Percentiles rank a stretch among this genome's conserved stretches.
phyloP scores from a whole-genome alignment of 257 asterid genomes.

The Scutellaria minor region DNA sequence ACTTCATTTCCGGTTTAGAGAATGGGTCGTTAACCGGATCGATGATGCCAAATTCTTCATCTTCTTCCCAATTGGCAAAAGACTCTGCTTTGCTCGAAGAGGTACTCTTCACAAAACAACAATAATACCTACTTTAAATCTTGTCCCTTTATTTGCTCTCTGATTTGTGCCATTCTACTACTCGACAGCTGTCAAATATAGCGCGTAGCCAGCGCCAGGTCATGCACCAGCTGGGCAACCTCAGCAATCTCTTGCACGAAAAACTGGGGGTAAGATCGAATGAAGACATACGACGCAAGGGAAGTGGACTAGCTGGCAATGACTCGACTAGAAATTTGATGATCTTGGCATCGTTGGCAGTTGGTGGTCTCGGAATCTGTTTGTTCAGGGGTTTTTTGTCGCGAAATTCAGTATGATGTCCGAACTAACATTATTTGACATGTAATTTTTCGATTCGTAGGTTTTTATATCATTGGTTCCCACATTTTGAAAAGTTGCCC shows the following conservation, averaged over 20 bases:
- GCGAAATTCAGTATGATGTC: slow-evolving; percentile 31
- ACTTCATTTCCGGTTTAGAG: slow-evolving; percentile 79
- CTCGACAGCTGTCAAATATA: slow-evolving; percentile 61
- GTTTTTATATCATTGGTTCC: slow-evolving; percentile 24
- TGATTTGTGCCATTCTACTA: slow-evolving; percentile 1
- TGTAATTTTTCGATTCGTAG: slow-evolving; percentile 31
- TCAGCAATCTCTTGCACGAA: slow-evolving; percentile 58
- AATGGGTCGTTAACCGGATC: slow-evolving; percentile 83
- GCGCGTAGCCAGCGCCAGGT: slow-evolving; percentile 83
- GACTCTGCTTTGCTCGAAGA: slow-evolving; percentile 78
- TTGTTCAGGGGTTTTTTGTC: slow-evolving; percentile 45
- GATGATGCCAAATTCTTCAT: slow-evolving; percentile 68
- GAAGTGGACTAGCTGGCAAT: slow-evolving; percentile 20
- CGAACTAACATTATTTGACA: slow-evolving; percentile 26
- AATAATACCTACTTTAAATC: not conserved
- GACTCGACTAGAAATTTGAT: slow-evolving; percentile 21
- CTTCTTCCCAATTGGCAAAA: slow-evolving; percentile 75
- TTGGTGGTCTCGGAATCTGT: slow-evolving; percentile 52
- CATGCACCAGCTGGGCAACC: slow-evolving; percentile 77
- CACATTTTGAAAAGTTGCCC: slow-evolving; percentile 37
- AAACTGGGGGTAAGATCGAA: slow-evolving; percentile 38
- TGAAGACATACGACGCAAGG: slow-evolving; percentile 23
- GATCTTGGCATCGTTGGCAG: slow-evolving; percentile 51
- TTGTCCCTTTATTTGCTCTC: not conserved
- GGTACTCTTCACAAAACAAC: slow-evolving; percentile 47